A percentile compares a stretch with the other conserved stretches of the same genome.
phyloP scores from a whole-genome alignment of 2,329 filamentous ascomycete genomes.

The Cyphellophora attinorum region DNA sequence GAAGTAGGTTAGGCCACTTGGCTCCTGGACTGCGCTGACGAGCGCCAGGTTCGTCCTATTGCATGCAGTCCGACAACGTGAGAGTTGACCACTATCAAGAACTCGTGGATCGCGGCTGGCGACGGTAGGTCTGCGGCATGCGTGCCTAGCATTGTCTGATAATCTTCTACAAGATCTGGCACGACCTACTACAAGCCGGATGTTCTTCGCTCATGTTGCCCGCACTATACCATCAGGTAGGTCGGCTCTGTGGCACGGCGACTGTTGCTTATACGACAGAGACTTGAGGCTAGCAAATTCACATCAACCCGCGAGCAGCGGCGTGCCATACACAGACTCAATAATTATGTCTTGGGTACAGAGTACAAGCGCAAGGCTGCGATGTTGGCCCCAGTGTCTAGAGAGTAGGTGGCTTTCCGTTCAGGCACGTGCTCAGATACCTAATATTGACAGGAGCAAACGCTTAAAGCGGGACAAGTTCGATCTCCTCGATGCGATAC shows the following conservation, averaged over 20 bases:
- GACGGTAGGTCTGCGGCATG: conserved; percentile 26
- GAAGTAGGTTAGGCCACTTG: conserved; percentile 29
- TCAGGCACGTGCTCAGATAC: conserved; percentile 1
- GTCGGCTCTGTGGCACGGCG: conserved; percentile 2
- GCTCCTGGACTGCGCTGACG: conserved; percentile 23
- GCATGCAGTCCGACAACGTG: conserved; percentile 34
- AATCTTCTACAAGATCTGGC: conserved; percentile 29
- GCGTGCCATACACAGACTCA: conserved; percentile 39
- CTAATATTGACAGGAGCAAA: conserved; percentile 29
- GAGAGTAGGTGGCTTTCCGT: background rate
- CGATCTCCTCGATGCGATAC: conserved; percentile 31
- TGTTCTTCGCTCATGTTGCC: conserved; percentile 73
- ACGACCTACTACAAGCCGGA: conserved; percentile 42
- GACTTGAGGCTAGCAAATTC: conserved; percentile 33
- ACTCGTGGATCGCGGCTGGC: conserved; percentile 39
- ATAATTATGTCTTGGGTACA: conserved; percentile 35
- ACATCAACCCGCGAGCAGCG: conserved; percentile 36
- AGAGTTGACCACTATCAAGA: conserved; percentile 37
- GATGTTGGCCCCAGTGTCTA: conserved; percentile 29
- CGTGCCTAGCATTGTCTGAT: too few relatives aligned
- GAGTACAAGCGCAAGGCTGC: conserved; percentile 37
- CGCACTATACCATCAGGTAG: conserved; percentile 56
- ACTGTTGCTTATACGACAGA: conserved; percentile 13
- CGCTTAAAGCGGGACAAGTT: conserved; percentile 32
- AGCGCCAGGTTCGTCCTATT: conserved; percentile 33